Base-by-base conservation (phyloP, 805 yeast species). In the Yarrowia sp. region DNA sequence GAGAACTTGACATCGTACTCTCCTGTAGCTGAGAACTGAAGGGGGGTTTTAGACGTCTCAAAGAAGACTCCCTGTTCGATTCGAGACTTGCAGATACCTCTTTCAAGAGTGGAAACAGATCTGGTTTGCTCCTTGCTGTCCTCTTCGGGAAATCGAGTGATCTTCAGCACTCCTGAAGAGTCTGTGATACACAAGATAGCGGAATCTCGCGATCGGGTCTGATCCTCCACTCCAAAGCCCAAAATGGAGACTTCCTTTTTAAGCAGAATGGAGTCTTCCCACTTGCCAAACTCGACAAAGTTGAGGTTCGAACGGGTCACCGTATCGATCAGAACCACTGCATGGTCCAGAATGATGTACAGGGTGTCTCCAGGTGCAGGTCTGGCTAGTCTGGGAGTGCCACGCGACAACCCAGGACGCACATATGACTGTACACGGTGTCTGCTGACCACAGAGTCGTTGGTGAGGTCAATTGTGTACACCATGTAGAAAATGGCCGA, bases 21-120 rank as follows among this genome's bases (percentile, higher is more conserved):
- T n/a, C 75, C 81, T 71, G 74, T 78, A 67, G 86, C 83, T 28
- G 79, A 79, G 17, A 86, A 72, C 7, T 87, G 86, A 66, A 79
- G 83, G 10, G 55, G 62, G 8, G 39, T 38, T 22, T 22, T 22
- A 22, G 28, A 22, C 28, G 28, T 22, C 5, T 22, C 81, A 67
- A 84, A 89, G 70, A 86, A 88, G 1, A 92, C 84, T 0, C 92
- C 96, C 74, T 92, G 98, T 69, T 88, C 95, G 22, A 93, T 83
- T 69, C 87, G 92, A 0, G 90, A 83, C 71, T 86, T 87, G 38
- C 89, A 78, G 53, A 86, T 79, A 3, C 79, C 68, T 5, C 70
- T 61, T 33, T 72, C 69, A 13, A 69, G 65, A 0, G 67, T 41
- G 15, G 67, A 67, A 32, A 32, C 33, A 31, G 42, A 31, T 7